Percentiles rank a stretch among this genome's conserved stretches.
Evolutionary conservation across 108 stramenopile species (phyloP).

Genomic region (Cyclotella sp.): DNA sequence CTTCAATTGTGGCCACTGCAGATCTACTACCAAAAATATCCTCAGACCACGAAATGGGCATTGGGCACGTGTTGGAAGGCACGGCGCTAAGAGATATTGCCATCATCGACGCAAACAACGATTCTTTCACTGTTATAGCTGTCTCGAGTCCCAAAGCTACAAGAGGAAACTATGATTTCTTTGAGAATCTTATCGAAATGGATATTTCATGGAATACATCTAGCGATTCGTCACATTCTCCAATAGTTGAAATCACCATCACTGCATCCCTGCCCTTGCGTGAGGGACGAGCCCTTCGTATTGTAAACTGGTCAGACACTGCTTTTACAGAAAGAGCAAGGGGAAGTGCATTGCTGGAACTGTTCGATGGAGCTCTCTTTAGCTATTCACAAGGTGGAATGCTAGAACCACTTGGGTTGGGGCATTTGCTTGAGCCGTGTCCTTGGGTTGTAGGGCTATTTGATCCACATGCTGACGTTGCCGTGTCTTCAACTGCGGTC

Average conservation of each 20-base stretch:
- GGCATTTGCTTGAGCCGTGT: constrained; percentile 83
- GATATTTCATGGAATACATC: constrained; percentile 28
- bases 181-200: constrained; percentile 66
- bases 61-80: constrained; percentile 1
- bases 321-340: constrained; percentile 28
- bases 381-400: constrained; percentile 60
- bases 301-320: constrained; percentile 76
- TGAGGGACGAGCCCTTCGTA: constrained; percentile 63
- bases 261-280: constrained; percentile 40
- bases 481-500: constrained; percentile 25
- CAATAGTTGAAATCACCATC: constrained; percentile 28
- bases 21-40: constrained; percentile 12
- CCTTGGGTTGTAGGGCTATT: constrained; percentile 80
- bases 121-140: constrained; percentile 42
- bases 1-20: constrained; percentile 26
- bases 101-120: constrained; percentile 36
- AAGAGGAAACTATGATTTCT: constrained; percentile 12
- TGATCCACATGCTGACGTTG: constrained; percentile 34
- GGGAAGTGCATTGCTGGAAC: constrained; percentile 64
- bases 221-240: constrained; percentile 9
- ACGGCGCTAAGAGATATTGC: constrained; percentile 38
- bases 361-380: constrained; percentile 70
- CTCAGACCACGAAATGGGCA: constrained; percentile 12
- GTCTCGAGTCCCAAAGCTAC: constrained; percentile 19
- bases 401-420: constrained; percentile 52